Base-by-base conservation (phyloP, 2,329 filamentous ascomycete species). In the Phaeomoniella chlamydospora region DNA sequence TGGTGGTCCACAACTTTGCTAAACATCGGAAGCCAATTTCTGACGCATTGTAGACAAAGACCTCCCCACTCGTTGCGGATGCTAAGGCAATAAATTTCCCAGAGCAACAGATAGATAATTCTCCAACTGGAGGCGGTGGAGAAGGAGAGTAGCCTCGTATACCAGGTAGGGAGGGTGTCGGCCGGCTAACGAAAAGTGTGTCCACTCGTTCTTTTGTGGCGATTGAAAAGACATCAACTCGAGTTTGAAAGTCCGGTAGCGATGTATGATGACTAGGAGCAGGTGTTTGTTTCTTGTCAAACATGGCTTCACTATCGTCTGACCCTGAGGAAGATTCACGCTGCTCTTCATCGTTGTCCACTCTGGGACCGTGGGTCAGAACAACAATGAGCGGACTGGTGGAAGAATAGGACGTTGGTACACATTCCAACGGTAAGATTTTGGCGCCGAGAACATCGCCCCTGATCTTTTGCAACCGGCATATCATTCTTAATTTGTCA, bases 1-100 rank as follows among this genome's bases (percentile, higher is more conserved):
- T 64, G 31, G 77, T 78, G 1, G 90, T 94, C 90, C 90, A 98
- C 13, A 92, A 62, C 59, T 98, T 98, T 14, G 80, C 87, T 37
- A 90, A 66, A 48, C 86, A 94, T 39, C 65, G 62, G 50, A 74
- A 79, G 11, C 44, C 45, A 32, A 45, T 43, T 15, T 38, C 41
- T 26, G 42, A 46, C 36, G 55, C 42, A 18, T 64, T 53, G 70
- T 78, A 96, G 5, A 94, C 64, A 68, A 81, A 94, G 32, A 88
- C 77, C 58, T 96, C 88, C 10, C 88, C 88, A 34, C 84, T 94
- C 15, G 69, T 61, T 2, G 85, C 86, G 34, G 86, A 94, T 37
- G 80, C 74, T 18, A 94, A 64, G 3, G 78, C 68, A 26, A 94
- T 51, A 47, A 72, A 82, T 18, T 76, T 79, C 3, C 72, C 74